A percentile compares a stretch with the other conserved stretches of the same genome.
Evolutionary conservation across 805 yeast genomes (phyloP).

Genomic region (Schizosaccharomyces japonicus): DNA sequence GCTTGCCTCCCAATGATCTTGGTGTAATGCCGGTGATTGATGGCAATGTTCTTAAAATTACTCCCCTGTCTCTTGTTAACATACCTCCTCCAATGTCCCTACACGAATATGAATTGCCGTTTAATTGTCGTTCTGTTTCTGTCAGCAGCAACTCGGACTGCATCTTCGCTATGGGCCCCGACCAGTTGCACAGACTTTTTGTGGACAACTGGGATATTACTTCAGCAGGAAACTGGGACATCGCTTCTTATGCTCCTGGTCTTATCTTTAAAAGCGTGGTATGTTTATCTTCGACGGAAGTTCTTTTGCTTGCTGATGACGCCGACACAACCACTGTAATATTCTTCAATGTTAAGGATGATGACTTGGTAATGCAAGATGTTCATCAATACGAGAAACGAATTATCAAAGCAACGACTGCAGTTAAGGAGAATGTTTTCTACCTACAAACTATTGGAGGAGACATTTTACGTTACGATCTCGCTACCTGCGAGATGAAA

Average conservation of each 20-base stretch:
- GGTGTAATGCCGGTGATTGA: conserved; percentile 70
- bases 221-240: background rate
- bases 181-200: background rate
- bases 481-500: background rate
- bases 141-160: background rate
- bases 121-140: conserved; percentile 21
- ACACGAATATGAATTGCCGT: conserved; percentile 34
- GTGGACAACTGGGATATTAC: background rate
- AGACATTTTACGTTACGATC: background rate
- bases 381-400: no score
- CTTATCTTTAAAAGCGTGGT: background rate
- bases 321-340: conserved; percentile 26
- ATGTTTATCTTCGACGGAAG: background rate
- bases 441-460: background rate
- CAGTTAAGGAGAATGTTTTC: no score
- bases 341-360: no score
- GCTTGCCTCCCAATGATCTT: conserved; percentile 37
- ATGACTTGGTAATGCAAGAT: no score
- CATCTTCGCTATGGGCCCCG: background rate
- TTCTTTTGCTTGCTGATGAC: background rate
- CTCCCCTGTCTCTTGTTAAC: conserved; percentile 64
- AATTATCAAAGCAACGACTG: no score
- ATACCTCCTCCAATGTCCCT: conserved; percentile 87
- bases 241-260: background rate
- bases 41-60: conserved; percentile 39